Conservation (phyloP, 139 green algal genomes). For the Penium margaritaceum region DNA sequence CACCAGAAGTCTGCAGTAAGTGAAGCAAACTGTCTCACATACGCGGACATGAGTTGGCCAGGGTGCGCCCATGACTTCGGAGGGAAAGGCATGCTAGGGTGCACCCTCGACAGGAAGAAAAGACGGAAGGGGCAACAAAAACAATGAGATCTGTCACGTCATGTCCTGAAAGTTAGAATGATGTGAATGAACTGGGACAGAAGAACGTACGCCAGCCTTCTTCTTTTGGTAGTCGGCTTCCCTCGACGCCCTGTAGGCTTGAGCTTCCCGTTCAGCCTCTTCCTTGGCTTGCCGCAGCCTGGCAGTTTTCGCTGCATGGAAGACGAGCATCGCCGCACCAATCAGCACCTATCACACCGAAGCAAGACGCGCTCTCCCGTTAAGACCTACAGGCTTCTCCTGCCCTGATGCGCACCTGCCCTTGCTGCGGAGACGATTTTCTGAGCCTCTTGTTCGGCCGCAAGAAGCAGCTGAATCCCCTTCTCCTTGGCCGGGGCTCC, state of each 20-base stretch:
- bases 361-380: neutral
- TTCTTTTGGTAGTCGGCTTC: conserved; percentile 40
- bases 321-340: neutral
- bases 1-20: conserved; percentile 18
- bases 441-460: conserved; percentile 79
- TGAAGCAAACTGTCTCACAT: neutral
- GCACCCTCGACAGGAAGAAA: neutral
- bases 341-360: neutral
- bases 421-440: conserved; percentile 72
- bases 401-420: no score
- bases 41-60: no score
- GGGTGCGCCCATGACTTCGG: no score
- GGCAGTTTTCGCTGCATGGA: conserved; percentile 38
- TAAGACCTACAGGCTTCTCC: conserved; percentile 13
- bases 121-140: neutral
- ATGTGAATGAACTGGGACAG: no score
- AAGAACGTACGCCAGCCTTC: conserved; percentile 32
- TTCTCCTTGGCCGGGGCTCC: conserved; percentile 51
- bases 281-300: conserved; percentile 43
- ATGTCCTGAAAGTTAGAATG: neutral
- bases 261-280: conserved; percentile 42
- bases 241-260: conserved; percentile 33
- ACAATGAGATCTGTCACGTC: neutral
- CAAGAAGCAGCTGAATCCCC: conserved; percentile 83
- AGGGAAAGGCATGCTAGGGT: neutral